A percentile compares a stretch with the other conserved stretches of the same genome.
Evolutionary conservation across 1,284 basidiomycete genomes (phyloP).

Genomic region (Takashimella tepidaria): DNA sequence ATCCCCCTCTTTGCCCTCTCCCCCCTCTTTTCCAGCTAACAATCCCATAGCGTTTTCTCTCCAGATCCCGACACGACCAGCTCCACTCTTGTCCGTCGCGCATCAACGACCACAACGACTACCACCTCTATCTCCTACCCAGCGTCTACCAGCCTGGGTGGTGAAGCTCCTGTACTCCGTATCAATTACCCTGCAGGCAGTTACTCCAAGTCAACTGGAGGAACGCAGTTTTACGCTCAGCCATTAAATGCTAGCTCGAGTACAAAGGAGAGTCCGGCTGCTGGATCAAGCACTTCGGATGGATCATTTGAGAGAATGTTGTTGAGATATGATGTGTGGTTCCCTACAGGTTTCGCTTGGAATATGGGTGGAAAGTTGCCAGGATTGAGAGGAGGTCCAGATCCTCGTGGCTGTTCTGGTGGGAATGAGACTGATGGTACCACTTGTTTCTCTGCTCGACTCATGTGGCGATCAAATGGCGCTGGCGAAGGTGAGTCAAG

Average conservation of each 20-base stretch:
- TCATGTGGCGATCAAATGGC: conserved; percentile 47
- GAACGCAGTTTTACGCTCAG: conserved; percentile 46
- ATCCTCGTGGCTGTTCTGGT: conserved; percentile 42
- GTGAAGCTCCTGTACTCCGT: conserved; percentile 28
- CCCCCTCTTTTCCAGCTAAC: background rate
- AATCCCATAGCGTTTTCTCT: conserved; percentile 23
- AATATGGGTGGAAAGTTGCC: conserved; percentile 48
- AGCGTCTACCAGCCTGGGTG: background rate
- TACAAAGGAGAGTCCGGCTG: conserved; percentile 7
- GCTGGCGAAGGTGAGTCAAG: conserved; percentile 39
- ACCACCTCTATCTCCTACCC: conserved; percentile 15
- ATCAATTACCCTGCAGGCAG: conserved; percentile 44
- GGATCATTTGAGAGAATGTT: conserved; percentile 41
- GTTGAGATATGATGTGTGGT: conserved; percentile 40
- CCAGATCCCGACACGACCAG: conserved; percentile 25
- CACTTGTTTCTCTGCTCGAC: conserved; percentile 44
- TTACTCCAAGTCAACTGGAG: conserved; percentile 44
- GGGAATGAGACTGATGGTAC: conserved; percentile 43
- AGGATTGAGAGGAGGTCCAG: conserved; percentile 45
- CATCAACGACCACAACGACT: conserved; percentile 5
- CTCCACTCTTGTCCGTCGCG: conserved; percentile 15
- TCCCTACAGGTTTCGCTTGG: conserved; percentile 29
- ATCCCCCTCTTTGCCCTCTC: no score
- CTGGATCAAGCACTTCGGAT: conserved; percentile 21
- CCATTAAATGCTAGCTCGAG: conserved; percentile 18